Base-by-base conservation (phyloP, 306 rosid genomes). In the Quercus alba region DNA sequence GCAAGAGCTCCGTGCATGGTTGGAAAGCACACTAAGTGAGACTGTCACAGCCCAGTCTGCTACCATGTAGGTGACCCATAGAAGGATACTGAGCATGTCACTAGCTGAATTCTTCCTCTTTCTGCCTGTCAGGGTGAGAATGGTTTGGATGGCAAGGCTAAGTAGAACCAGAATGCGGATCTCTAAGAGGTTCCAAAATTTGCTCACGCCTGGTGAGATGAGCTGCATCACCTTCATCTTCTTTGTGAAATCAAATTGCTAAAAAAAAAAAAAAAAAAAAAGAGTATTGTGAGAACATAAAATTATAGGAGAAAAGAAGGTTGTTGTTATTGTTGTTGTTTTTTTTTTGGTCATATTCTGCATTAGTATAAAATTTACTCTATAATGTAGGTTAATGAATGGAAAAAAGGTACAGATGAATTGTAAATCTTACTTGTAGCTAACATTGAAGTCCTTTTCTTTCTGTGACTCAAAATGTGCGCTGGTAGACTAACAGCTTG, bases 41-140 rank as follows among this genome's bases (percentile, higher is more conserved):
- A 77, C 11, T 2, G 77, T 46, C 20, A 73, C 77, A 6, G 69
- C 26, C 64, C 72, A 69, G 11, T 81, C 84, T 30, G 80, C 80
- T 1, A 76, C n/a, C 71, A 81, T 57, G 72, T 81, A 81, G 25
- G 80, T 20, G 1, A 28, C 12, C 84, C 80, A 81, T 17, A 56
- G 15, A 18, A 21, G 4, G 14, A 63, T 4, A 3, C 58, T 63
- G 75, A 73, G 9, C 51, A 8, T 8, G 68, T 4, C 51, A 6
- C 20, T 8, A 6, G 44, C 11, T 0, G 19, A 49, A 6, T 14
- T 5, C 52, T 80, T 74, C 2, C 79, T 55, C 41, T 56, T 18
- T 6, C 12, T 62, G 10, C 75, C 83, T 9, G 38, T 23, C 44
- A 59, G 4, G 35, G 64, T 80, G 10, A 74, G 70, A 31, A 80